Base-by-base conservation (phyloP, 495 filamentous ascomycete species). In the Penicillium chermesinum region DNA sequence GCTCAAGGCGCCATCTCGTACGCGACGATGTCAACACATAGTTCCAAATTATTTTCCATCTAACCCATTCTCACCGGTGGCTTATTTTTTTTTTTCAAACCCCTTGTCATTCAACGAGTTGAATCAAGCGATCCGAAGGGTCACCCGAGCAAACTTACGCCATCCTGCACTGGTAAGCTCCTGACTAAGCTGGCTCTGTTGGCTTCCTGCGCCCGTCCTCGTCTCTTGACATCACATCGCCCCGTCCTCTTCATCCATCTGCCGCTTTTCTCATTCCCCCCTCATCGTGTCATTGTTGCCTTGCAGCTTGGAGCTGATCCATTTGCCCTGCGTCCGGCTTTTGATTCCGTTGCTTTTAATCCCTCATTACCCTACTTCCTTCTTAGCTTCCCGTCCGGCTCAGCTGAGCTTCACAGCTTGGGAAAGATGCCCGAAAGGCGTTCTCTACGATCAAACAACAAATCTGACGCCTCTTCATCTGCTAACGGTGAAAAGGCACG, bases 371-470 rank as follows among this genome's bases (percentile, higher is more conserved):
- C 56, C 59, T 65, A 52, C 59, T 51, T 57, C 57, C 10, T 30
- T 53, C 55, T 49, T 66, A 59, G 52, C 59, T 59, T 61, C 25
- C 53, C 59, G 55, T 64, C 48, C 55, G 59, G 57, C 52, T 65
- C 57, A 65, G 44, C 60, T 61, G 59, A 69, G 69, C 66, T 69
- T 46, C 12, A 61, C 57, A 59, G 59, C 58, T 59, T 54, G 50
- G 49, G 56, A 68, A 75, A 70, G 54, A 79, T 79, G 76, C 76
- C 76, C 57, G 76, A 79, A 66, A 72, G 75, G 67, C 75, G 76
- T 49, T 77, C 72, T 58, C 61, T 79, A 58, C 69, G 77, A 69
- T 80, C 77, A 46, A 79, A 74, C 67, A 75, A 68, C 62, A 79
- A 79, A 54, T 67, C 68, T 46, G 76, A 79, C 48, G 69, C 70